A percentile compares a stretch with the other conserved stretches of the same genome.
Evolutionary conservation across 257 asterid genomes (phyloP).

Genomic region (Scutellaria galericulata): DNA sequence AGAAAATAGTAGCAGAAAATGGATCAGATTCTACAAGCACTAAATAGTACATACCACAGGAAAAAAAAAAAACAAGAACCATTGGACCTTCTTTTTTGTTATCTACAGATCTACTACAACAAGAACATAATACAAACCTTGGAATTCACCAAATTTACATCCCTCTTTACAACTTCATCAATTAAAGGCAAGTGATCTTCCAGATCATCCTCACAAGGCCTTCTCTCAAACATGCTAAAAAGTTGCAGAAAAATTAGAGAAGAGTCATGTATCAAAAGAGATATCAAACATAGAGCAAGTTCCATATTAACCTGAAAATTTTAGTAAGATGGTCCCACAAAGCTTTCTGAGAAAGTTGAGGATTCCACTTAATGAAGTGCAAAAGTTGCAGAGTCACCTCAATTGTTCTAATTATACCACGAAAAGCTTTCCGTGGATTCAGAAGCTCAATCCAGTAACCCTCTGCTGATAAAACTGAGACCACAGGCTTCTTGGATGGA

Average conservation of each 20-base stretch:
- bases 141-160: conserved; percentile 58
- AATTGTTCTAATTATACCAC: conserved; percentile 53
- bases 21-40: conserved; percentile 15
- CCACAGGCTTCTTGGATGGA: conserved; percentile 56
- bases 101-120: conserved; percentile 1
- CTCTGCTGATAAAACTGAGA: conserved; percentile 65
- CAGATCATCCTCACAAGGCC: conserved; percentile 79
- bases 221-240: conserved; percentile 56
- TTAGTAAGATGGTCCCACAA: conserved; percentile 76
- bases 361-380: conserved; percentile 63
- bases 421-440: conserved; percentile 70
- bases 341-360: conserved; percentile 59
- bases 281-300: conserved; percentile 21
- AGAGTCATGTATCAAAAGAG: conserved; percentile 3
- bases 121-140: conserved; percentile 54
- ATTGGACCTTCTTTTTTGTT: neutral
- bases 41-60: conserved; percentile 23
- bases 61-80: neutral
- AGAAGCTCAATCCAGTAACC: conserved; percentile 80
- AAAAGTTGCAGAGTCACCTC: conserved; percentile 63
- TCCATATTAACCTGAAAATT: conserved; percentile 65
- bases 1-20: neutral
- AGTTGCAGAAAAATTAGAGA: conserved; percentile 33
- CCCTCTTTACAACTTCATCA: conserved; percentile 63
- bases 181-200: conserved; percentile 59